These are phyloP conservation scores for Pulveroboletus sp. DNA, from an alignment of 768 basidiomycete genomes.

Conservation along the genomic window DNA sequence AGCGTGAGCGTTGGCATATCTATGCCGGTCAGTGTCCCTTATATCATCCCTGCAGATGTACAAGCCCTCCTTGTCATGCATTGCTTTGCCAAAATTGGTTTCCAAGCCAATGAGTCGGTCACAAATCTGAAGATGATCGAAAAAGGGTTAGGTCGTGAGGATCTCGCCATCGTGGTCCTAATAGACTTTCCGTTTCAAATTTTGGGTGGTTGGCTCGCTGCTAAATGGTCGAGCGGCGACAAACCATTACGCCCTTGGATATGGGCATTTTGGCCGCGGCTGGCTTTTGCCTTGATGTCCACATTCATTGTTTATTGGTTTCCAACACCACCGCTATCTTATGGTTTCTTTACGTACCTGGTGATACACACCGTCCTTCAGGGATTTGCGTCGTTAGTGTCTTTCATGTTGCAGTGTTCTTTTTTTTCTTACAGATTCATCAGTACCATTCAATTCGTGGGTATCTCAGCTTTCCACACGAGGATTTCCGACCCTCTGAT, in stretches of 20 bases:
- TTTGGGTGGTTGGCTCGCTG: conserved; percentile 88
- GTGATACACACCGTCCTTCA: conserved; percentile 77
- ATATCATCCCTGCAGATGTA: conserved; percentile 55
- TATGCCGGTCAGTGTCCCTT: not conserved
- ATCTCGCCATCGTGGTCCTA: conserved; percentile 90
- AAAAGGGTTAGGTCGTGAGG: conserved; percentile 93
- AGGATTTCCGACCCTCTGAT: conserved; percentile 94
- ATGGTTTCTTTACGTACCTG: conserved; percentile 75
- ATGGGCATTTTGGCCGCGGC: conserved; percentile 83
- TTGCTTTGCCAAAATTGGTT: conserved; percentile 89
- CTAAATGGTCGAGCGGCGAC: conserved; percentile 82
- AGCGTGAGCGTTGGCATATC: conserved; percentile 49
- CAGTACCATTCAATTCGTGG: conserved; percentile 98
- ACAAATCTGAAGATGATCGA: conserved; percentile 93
- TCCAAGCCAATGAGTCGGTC: conserved; percentile 88
- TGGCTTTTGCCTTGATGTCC: conserved; percentile 65
- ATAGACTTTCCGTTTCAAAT: conserved; percentile 99
- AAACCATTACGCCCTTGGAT: conserved; percentile 84
- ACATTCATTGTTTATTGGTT: conserved; percentile 81
- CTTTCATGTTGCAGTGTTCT: not conserved
- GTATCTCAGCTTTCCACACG: conserved; percentile 98
- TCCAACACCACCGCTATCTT: conserved; percentile 69
- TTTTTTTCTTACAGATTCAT: conserved; percentile 3
- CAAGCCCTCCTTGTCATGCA: conserved; percentile 84
- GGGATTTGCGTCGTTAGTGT: conserved; percentile 76